Base-by-base conservation (phyloP, 2,329 filamentous ascomycete species). In the Volutella citrinella region DNA sequence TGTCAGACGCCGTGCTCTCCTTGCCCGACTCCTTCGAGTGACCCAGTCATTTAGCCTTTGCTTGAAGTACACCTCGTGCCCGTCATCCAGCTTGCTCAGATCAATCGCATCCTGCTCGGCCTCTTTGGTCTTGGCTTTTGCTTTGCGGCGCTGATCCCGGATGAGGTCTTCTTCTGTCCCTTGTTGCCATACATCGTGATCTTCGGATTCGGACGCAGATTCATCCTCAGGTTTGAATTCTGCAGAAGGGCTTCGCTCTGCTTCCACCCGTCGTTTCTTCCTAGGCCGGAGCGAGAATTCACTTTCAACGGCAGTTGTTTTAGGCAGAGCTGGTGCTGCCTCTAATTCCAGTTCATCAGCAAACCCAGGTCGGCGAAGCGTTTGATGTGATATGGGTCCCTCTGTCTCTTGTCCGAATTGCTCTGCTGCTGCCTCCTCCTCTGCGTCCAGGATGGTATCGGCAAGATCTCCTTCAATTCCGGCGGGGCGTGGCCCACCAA, bases 61-160 rank as follows among this genome's bases (percentile, higher is more conserved):
- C 51, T 87, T 84, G 56, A 94, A 98, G 14, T 89, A 72, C 1
- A 72, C 66, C 57, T 96, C 90, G 40, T 95, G 84, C 1, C 93
- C 94, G 58, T 98, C 93, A 52, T 98, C 93, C 14, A 96, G 70
- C 35, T 70, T 64, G 45, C 66, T 72, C 14, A 80, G 51, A 46
- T 78, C 70, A 10, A 77, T 52, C 32, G 64, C 62, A 6, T 59
- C 63, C 16, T 64, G 60, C 10, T 63, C 63, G 3, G 48, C 42
- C 7, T 49, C 48, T 15, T 49, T 56, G 27, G 48, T 58, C 49
- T 61, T 70, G 13, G 59, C 60, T 38, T 65, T 61, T 20, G 63
- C 69, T 40, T 69, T 72, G n/a, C 61, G 60, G 6, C 55, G 57
- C 37, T 63, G 52, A 15, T 63, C 54, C 6, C 63, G 60, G 19